phyloP scores from a whole-genome alignment of 179 eudicot genomes.

The Actinidia arguta region DNA sequence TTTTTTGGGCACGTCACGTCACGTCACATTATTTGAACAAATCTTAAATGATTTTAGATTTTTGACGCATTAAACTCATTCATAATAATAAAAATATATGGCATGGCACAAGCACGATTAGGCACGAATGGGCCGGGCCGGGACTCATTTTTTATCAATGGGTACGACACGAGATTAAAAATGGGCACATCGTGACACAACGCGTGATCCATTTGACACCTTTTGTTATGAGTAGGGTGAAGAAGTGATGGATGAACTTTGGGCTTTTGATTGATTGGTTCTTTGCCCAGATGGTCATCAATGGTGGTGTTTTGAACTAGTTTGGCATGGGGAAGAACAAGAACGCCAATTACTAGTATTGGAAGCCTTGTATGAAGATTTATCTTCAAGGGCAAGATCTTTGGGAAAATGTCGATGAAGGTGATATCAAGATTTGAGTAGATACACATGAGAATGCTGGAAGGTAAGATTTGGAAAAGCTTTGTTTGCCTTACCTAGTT shows the following conservation, averaged over 20 bases:
- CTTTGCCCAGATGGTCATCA: not conserved
- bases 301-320: not conserved
- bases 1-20: too few relatives aligned
- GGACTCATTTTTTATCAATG: too few relatives aligned
- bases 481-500: conserved; percentile 26
- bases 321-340: not conserved
- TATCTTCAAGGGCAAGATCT: conserved; percentile 8
- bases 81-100: too few relatives aligned
- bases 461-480: conserved; percentile 31
- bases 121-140: too few relatives aligned
- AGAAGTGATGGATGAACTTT: not conserved
- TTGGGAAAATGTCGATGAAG: not conserved
- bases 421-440: not conserved
- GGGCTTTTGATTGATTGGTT: not conserved
- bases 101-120: too few relatives aligned
- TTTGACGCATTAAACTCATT: too few relatives aligned
- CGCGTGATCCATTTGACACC: too few relatives aligned
- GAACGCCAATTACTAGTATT: not conserved
- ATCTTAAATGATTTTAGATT: too few relatives aligned
- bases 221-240: not conserved
- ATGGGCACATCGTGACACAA: too few relatives aligned
- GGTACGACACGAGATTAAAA: too few relatives aligned
- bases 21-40: too few relatives aligned
- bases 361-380: conserved; percentile 1
- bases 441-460: conserved; percentile 20